These are phyloP conservation scores for Corinectria fuckeliana DNA, from an alignment of 2,329 filamentous ascomycete species.

Conservation along the genomic window DNA sequence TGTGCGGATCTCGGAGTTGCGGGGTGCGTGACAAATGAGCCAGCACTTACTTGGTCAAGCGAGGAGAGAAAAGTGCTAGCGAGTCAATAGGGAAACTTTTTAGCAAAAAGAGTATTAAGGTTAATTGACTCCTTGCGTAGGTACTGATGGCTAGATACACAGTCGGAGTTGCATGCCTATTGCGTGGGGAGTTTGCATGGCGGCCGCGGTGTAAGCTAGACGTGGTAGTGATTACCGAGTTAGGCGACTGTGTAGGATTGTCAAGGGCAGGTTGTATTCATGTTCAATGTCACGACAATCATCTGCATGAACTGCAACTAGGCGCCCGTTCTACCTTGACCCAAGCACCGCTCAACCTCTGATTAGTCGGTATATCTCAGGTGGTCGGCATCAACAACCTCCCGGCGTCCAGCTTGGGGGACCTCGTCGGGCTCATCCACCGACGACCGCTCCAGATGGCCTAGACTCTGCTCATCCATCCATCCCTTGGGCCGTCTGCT, in stretches of 20 bases:
- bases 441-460: constrained; percentile 17
- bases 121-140: not conserved
- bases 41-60: constrained; percentile 10
- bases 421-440: constrained; percentile 5
- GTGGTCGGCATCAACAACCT: not conserved
- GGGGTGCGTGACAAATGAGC: constrained; percentile 27
- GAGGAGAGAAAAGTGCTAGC: not conserved
- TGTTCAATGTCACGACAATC: too few species aligned
- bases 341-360: not conserved
- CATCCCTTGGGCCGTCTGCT: constrained; percentile 36
- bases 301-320: too few species aligned
- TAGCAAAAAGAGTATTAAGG: not conserved
- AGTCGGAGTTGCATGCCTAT: not conserved
- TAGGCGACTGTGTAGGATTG: too few species aligned
- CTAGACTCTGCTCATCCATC: constrained; percentile 32
- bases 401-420: constrained; percentile 5
- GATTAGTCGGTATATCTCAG: constrained; percentile 32
- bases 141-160: not conserved
- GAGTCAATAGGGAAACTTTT: constrained; percentile 1
- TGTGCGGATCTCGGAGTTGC: constrained; percentile 18
- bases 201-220: too few species aligned
- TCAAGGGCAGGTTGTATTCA: too few species aligned
- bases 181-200: not conserved
- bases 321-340: too few species aligned
- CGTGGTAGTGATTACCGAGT: not conserved